A percentile compares a stretch with the other conserved stretches of the same genome.
Conservation (phyloP, 805 yeast species). For the Monosporozyma unispora region DNA sequence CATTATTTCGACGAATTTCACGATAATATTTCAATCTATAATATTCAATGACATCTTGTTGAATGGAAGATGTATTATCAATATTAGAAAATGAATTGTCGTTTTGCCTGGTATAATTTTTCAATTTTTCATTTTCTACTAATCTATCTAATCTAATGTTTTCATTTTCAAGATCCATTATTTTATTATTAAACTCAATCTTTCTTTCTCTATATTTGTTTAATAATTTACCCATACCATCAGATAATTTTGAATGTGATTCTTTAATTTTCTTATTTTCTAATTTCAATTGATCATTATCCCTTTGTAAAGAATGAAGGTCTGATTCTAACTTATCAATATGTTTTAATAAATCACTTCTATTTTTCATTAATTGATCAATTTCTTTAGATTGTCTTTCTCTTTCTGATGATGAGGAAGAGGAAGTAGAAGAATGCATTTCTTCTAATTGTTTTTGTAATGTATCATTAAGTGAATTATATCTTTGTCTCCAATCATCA, state of each 20-base stretch:
- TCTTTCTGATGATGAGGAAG: background rate
- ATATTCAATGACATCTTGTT: conserved; percentile 19
- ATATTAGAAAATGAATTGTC: background rate
- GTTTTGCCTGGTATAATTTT: background rate
- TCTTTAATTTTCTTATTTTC: conserved; percentile 5
- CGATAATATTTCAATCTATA: conserved; percentile 25
- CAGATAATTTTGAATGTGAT: conserved; percentile 3
- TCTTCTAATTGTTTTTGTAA: conserved; percentile 3
- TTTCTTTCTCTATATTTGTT: conserved; percentile 16
- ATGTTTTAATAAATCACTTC: background rate
- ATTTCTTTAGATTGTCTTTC: background rate
- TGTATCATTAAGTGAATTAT: conserved; percentile 2
- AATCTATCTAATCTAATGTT: conserved; percentile 16
- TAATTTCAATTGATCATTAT: background rate
- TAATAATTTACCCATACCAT: conserved; percentile 3
- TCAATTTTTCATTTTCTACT: conserved; percentile 2
- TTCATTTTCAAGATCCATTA: conserved; percentile 21
- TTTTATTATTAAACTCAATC: conserved; percentile 15
- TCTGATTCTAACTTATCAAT: background rate
- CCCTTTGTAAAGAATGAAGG: background rate
- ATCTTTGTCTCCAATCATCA: conserved; percentile 5
- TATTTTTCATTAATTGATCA: background rate
- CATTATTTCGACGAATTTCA: conserved; percentile 28
- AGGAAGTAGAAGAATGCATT: background rate
- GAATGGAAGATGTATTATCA: conserved; percentile 4